Evolutionary conservation across 129 eudicot genomes (phyloP).

Genomic region (Lactuca sativa): DNA sequence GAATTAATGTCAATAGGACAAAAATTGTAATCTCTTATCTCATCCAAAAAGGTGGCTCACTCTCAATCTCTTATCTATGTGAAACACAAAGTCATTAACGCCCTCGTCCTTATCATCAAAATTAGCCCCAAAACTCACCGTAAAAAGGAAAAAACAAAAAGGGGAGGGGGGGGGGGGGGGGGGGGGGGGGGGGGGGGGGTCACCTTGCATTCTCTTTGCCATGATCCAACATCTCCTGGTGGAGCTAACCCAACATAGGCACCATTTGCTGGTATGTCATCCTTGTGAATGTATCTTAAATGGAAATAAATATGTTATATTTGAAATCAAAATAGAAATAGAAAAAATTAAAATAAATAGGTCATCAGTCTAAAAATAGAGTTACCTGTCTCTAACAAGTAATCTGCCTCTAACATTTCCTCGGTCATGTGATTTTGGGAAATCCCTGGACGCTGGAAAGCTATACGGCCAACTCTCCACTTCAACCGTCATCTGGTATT

Average conservation of each 20-base stretch:
- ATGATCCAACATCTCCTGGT: constrained; percentile 62
- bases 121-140: too few species aligned
- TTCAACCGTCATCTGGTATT: constrained; percentile 50
- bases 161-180: too few species aligned
- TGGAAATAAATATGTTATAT: background rate
- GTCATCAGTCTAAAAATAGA: background rate
- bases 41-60: too few species aligned
- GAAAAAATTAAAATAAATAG: background rate
- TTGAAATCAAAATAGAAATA: background rate
- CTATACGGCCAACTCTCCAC: constrained; percentile 52
- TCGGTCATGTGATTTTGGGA: constrained; percentile 47
- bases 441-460: constrained; percentile 56
- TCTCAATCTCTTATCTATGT: too few species aligned
- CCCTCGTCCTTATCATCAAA: too few species aligned
- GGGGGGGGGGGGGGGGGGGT: background rate
- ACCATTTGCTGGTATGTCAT: constrained; percentile 39
- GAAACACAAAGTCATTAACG: too few species aligned
- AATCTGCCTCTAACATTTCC: constrained; percentile 52
- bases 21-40: too few species aligned
- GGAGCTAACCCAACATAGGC: constrained; percentile 63
- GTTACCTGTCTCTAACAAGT: constrained; percentile 52
- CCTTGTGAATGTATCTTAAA: constrained; percentile 36
- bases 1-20: too few species aligned
- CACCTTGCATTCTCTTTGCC: constrained; percentile 69
- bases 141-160: too few species aligned